A percentile compares a stretch with the other conserved stretches of the same genome.
Evolutionary conservation across 169 alveolate species (phyloP).

Genomic region (Cryptosporidium viatorum): DNA sequence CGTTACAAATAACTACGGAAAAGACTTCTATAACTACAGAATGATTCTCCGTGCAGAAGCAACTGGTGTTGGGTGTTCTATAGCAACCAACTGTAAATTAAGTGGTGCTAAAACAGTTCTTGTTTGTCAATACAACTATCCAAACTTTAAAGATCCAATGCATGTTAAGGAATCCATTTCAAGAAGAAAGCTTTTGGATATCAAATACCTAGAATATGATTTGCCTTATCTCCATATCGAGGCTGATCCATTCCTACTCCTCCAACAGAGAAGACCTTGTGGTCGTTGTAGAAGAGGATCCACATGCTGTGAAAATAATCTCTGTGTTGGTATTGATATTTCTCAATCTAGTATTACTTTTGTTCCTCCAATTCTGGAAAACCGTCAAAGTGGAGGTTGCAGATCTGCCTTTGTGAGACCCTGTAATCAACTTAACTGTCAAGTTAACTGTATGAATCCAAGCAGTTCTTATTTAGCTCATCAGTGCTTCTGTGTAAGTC

Average conservation of each 20-base stretch:
- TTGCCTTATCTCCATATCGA: slow-evolving; percentile 53
- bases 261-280: slow-evolving; percentile 75
- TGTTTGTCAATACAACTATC: slow-evolving; percentile 73
- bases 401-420: slow-evolving; percentile 75
- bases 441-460: slow-evolving; percentile 57
- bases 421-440: slow-evolving; percentile 57
- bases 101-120: slow-evolving; percentile 20
- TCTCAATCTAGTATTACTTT: slow-evolving; percentile 72
- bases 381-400: slow-evolving; percentile 58
- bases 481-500: slow-evolving; percentile 74
- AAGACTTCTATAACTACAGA: slow-evolving; percentile 42
- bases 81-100: slow-evolving; percentile 78
- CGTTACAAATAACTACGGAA: slow-evolving; percentile 36
- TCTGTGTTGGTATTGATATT: slow-evolving; percentile 70
- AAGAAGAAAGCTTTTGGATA: slow-evolving; percentile 44
- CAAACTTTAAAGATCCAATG: slow-evolving; percentile 60
- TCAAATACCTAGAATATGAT: slow-evolving; percentile 39
- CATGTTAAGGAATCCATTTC: slow-evolving; percentile 51
- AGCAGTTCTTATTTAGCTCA: slow-evolving; percentile 56
- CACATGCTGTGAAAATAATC: slow-evolving; percentile 73
- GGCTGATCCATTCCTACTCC: slow-evolving; percentile 69
- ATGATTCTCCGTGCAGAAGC: slow-evolving; percentile 80
- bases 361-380: slow-evolving; percentile 68
- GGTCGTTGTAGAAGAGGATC: slow-evolving; percentile 76
- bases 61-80: slow-evolving; percentile 79